Conservation (phyloP, 352 stramenopile genomes). For the Globisporangium acanthophoron region DNA sequence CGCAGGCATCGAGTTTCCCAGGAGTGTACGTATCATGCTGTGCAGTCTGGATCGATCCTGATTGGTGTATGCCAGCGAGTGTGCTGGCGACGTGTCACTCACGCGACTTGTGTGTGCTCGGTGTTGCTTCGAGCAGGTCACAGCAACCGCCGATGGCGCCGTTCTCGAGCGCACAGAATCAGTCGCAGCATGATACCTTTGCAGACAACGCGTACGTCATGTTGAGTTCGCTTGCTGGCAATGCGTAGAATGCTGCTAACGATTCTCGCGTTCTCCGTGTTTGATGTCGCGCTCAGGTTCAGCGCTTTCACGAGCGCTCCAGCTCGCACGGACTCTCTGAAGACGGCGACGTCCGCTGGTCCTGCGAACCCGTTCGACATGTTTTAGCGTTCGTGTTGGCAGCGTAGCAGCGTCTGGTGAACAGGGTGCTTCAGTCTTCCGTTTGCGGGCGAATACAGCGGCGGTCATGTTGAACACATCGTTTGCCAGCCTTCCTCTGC, state of each 20-base stretch:
- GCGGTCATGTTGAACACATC: too few relatives aligned
- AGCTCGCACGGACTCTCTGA: slow-evolving; percentile 23
- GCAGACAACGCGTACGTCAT: slow-evolving; percentile 37
- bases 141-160: slow-evolving; percentile 27
- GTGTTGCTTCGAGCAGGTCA: slow-evolving; percentile 5
- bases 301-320: slow-evolving; percentile 30
- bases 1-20: slow-evolving; percentile 1
- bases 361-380: slow-evolving; percentile 80
- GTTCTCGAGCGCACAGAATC: slow-evolving; percentile 29
- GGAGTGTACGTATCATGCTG: slow-evolving; percentile 3
- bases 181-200: slow-evolving; percentile 29
- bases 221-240: not conserved
- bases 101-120: not conserved
- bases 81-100: not conserved
- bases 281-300: slow-evolving; percentile 17
- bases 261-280: not conserved
- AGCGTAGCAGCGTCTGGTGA: too few relatives aligned
- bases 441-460: too few relatives aligned
- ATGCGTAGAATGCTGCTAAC: not conserved
- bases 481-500: too few relatives aligned
- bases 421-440: too few relatives aligned
- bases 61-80: too few relatives aligned
- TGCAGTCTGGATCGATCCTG: too few relatives aligned
- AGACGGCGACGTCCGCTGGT: slow-evolving; percentile 18
- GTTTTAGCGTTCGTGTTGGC: slow-evolving; percentile 36